A percentile compares a stretch with the other conserved stretches of the same genome.
These are phyloP conservation scores for Ogataea naganishii DNA, from an alignment of 805 yeast genomes.

Conservation along the genomic window DNA sequence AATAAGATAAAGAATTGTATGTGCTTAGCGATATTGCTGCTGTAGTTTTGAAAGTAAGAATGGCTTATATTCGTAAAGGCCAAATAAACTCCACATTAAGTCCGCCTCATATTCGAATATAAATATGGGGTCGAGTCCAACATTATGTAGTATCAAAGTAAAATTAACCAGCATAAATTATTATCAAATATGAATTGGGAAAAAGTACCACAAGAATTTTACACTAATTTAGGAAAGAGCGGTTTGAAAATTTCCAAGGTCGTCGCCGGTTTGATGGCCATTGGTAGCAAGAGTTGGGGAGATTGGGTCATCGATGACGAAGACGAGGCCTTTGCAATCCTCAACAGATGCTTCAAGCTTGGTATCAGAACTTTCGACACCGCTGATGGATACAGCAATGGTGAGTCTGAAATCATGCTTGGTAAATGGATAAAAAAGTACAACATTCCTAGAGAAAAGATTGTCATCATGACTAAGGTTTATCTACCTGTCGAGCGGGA, in stretches of 20 bases:
- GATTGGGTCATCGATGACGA: slow-evolving; percentile 42
- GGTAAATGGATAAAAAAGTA: slow-evolving; percentile 47
- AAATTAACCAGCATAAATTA: too few relatives aligned
- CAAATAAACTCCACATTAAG: too few relatives aligned
- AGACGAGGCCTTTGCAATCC: slow-evolving; percentile 31
- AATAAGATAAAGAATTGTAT: too few relatives aligned
- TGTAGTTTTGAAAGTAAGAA: too few relatives aligned
- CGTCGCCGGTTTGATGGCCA: slow-evolving; percentile 49
- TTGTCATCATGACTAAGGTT: slow-evolving; percentile 47
- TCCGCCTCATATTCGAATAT: too few relatives aligned
- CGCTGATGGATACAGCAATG: slow-evolving; percentile 39
- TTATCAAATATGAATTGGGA: too few relatives aligned
- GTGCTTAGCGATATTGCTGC: too few relatives aligned
- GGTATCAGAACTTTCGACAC: slow-evolving; percentile 45
- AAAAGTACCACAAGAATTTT: slow-evolving; percentile 8
- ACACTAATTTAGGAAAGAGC: slow-evolving; percentile 28
- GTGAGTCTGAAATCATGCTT: slow-evolving; percentile 37
- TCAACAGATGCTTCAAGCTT: slow-evolving; percentile 37
- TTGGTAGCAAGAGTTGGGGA: slow-evolving; percentile 34
- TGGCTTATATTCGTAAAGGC: too few relatives aligned
- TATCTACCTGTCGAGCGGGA: slow-evolving; percentile 22
- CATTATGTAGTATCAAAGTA: too few relatives aligned
- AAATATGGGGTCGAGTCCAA: too few relatives aligned
- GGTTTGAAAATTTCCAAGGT: slow-evolving; percentile 42
- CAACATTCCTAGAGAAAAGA: slow-evolving; percentile 42